These are phyloP conservation scores for Beauveria caledonica DNA, from an alignment of 2,329 filamentous ascomycete genomes.

Conservation along the genomic window DNA sequence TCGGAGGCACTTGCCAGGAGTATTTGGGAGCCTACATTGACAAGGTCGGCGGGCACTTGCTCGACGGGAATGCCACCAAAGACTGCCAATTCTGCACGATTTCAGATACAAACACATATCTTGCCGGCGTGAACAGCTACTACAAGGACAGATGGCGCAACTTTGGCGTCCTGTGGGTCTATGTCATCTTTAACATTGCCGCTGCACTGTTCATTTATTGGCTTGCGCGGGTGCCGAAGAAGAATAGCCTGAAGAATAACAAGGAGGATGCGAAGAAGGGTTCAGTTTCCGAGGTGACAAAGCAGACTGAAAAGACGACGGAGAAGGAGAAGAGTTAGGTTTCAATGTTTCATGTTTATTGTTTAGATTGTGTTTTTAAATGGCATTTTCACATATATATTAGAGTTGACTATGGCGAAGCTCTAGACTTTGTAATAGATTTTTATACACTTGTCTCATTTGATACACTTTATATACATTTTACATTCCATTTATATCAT, in stretches of 20 bases:
- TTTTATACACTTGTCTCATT: too few relatives aligned
- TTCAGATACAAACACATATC: conserved; percentile 42
- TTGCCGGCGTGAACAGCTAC: conserved; percentile 38
- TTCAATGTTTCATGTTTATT: not conserved
- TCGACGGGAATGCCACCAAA: conserved; percentile 36
- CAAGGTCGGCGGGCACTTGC: conserved; percentile 43
- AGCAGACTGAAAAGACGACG: not conserved
- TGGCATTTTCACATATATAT: not conserved
- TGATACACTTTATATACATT: too few relatives aligned
- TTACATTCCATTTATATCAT: too few relatives aligned
- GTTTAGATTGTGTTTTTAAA: not conserved
- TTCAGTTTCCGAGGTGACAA: not conserved
- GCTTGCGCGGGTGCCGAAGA: conserved; percentile 40
- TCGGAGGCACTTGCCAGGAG: conserved; percentile 48
- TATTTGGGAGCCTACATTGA: conserved; percentile 49
- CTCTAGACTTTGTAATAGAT: not conserved
- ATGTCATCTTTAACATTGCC: conserved; percentile 49
- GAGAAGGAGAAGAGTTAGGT: not conserved
- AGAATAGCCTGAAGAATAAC: conserved; percentile 23
- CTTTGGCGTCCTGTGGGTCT: conserved; percentile 55
- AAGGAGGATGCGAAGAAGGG: not conserved
- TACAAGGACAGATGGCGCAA: conserved; percentile 60
- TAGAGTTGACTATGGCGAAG: not conserved
- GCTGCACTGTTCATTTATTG: conserved; percentile 50
- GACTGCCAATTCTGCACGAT: conserved; percentile 50